Conservation (phyloP, 1,139 yeast species). For the Pichia sp. region DNA sequence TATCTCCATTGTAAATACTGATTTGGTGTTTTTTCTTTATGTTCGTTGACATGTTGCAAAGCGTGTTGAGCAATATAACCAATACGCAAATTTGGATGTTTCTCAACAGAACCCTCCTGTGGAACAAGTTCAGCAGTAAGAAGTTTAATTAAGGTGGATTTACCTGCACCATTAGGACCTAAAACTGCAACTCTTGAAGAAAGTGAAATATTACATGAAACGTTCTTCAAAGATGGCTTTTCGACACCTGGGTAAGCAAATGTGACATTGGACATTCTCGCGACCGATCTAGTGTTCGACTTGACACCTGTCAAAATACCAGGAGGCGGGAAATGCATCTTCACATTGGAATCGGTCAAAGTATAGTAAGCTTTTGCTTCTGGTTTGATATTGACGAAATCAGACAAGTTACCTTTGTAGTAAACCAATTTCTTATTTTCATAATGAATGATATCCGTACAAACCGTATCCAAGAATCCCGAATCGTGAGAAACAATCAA, state of each 20-base stretch:
- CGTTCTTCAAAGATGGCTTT: constrained; percentile 74
- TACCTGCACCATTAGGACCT: constrained; percentile 99
- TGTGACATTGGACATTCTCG: constrained; percentile 80
- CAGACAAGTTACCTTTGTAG: constrained; percentile 93
- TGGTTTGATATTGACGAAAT: constrained; percentile 85
- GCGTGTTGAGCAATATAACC: constrained; percentile 99
- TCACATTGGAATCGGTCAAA: constrained; percentile 86
- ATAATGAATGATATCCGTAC: constrained; percentile 95
- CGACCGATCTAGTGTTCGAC: constrained; percentile 92
- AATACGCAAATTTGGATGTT: constrained; percentile 95
- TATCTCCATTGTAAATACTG: constrained; percentile 98
- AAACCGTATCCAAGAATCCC: constrained; percentile 90
- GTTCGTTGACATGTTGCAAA: constrained; percentile 92
- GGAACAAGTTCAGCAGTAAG: constrained; percentile 91
- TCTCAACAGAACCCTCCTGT: constrained; percentile 82
- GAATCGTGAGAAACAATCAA: constrained; percentile 97
- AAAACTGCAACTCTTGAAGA: constrained; percentile 94
- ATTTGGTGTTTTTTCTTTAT: constrained; percentile 95
- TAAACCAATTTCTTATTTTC: constrained; percentile 92
- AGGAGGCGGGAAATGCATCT: constrained; percentile 98
- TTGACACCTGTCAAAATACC: constrained; percentile 95
- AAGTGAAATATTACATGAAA: constrained; percentile 82
- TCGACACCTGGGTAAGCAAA: constrained; percentile 86
- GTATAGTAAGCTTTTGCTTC: constrained; percentile 97
- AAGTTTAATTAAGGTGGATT: constrained; percentile 88